Conservation (phyloP, 2,329 filamentous ascomycete species). For the Pseudofabraea citricarpa region DNA sequence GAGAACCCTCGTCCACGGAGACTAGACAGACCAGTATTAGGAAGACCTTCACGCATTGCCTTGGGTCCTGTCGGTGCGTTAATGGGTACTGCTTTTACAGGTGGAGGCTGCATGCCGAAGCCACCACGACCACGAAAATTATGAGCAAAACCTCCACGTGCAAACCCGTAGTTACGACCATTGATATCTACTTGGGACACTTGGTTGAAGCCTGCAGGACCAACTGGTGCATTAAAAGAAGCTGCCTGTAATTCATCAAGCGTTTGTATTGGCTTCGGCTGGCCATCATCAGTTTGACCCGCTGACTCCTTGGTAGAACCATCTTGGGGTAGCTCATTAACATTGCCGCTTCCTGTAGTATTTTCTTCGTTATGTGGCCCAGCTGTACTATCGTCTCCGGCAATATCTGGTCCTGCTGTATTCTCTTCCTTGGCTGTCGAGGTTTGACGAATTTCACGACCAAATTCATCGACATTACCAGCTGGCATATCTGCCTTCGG, state of each 20-base stretch:
- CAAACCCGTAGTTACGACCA: constrained; percentile 21
- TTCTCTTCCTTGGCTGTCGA: constrained; percentile 17
- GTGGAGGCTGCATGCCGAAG: constrained; percentile 28
- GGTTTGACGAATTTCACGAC: constrained; percentile 27
- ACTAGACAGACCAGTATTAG: constrained; percentile 73
- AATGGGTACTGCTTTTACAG: constrained; percentile 39
- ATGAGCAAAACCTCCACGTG: constrained; percentile 32
- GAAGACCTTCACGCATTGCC: constrained; percentile 85
- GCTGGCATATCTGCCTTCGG: constrained; percentile 22
- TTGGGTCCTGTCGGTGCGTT: constrained; percentile 89
- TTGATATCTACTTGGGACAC: constrained; percentile 73
- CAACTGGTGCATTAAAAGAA: constrained; percentile 70
- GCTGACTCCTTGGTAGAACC: constrained; percentile 6
- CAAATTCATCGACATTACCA: constrained; percentile 30
- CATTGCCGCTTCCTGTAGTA: constrained; percentile 5
- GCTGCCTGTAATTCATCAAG: constrained; percentile 27
- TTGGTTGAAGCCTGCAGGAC: constrained; percentile 62
- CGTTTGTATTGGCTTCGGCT: constrained; percentile 27
- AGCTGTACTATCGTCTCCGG: constrained; percentile 2
- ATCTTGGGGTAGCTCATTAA: constrained; percentile 13
- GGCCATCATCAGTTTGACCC: constrained; percentile 7
- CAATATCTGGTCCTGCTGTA: constrained; percentile 4
- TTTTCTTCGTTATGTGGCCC: not conserved
- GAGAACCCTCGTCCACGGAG: constrained; percentile 40
- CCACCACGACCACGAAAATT: constrained; percentile 29